Base-by-base conservation (phyloP, 345 rosid species). In the Bruguiera gymnorhiza region DNA sequence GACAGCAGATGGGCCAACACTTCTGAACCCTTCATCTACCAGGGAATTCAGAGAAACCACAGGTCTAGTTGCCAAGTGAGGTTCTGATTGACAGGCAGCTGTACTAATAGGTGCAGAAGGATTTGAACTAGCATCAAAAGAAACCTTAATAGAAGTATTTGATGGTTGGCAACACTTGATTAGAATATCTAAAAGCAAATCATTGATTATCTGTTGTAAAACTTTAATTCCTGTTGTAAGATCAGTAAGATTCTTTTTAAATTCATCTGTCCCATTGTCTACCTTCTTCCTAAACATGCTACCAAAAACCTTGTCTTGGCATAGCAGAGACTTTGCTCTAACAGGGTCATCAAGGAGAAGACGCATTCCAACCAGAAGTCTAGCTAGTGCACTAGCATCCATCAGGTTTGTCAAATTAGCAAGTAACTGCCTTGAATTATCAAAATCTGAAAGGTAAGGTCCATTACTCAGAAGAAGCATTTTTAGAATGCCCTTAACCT, bases 121-220 rank as follows among this genome's bases (percentile, higher is more conserved):
- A 16, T 52, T 70, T 53, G 60, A 62, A 56, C 53, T 62, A 53
- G 5, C 66, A 50, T 54, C 53, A 62, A 4, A n/a, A 36, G 61
- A 15, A 5, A 31, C 73, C 3, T 52, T 15, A 51, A 4, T 31
- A 51, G 66, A 50, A 21, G 7, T 21, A 16, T 70, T 18, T 50
- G 50, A 50, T 29, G 67, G 60, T 61, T 32, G 62, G 36, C 74
- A 70, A 54, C 74, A 70, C 23, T 62, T 54, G 62, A 62, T 54
- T 67, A 70, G 52, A 62, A 70, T 62, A 19, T 70, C 62, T 21
- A 62, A 37, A 51, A 70, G 60, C 16, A 63, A 39, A 59, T 60
- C 13, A 52, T 31, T 54, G 1, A 62, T 70, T 50, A 30, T 24
- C 34, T 61, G 66, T 52, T 52, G 58, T 2, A 59, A 29, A 60